Conservation (phyloP, 257 asterid species). For the Anisodus acutangulus region DNA sequence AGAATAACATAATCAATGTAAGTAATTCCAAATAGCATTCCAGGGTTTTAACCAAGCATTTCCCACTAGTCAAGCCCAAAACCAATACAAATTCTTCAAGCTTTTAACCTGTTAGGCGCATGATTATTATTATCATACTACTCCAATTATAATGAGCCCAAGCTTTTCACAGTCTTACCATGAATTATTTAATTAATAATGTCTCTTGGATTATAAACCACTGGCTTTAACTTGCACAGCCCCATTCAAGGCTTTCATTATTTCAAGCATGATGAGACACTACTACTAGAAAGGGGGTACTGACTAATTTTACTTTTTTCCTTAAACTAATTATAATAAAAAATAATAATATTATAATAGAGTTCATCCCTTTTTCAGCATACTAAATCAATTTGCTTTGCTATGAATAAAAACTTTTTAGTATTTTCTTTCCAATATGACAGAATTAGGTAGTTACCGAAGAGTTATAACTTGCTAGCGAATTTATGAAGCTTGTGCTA, state of each 20-base stretch:
- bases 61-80: no score
- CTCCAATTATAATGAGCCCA: neutral
- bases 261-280: slow-evolving; percentile 14
- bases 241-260: neutral
- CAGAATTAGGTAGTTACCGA: no score
- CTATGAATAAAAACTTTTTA: neutral
- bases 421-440: no score
- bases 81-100: no score
- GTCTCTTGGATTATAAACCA: neutral
- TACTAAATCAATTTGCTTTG: neutral
- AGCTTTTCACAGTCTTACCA: neutral
- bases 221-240: neutral
- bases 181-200: neutral
- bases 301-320: neutral
- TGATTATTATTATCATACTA: no score
- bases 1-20: no score
- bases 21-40: no score
- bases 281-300: neutral
- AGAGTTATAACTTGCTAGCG: no score
- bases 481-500: neutral
- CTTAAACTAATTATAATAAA: no score
- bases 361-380: neutral
- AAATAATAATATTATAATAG: no score
- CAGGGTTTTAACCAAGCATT: no score
- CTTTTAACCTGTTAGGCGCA: no score